phyloP scores from a whole-genome alignment of 495 filamentous ascomycete genomes.

The Hypomontagnella monticulosa region DNA sequence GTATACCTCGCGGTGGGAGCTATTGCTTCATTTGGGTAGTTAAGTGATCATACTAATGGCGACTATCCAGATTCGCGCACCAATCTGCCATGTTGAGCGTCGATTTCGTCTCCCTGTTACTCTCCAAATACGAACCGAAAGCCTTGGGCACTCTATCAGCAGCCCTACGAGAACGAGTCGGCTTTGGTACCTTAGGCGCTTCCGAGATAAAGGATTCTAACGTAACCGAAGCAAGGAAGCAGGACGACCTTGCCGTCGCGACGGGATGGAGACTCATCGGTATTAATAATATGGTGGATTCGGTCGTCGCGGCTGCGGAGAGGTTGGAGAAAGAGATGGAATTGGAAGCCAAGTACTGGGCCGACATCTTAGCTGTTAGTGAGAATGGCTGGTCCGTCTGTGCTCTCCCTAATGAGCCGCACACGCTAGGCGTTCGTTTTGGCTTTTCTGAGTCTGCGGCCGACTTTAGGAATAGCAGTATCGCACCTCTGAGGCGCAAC shows the following conservation, averaged over 20 bases:
- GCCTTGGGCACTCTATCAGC: constrained; percentile 75
- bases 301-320: constrained; percentile 74
- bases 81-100: constrained; percentile 73
- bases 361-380: constrained; percentile 79
- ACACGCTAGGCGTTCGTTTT: constrained; percentile 84
- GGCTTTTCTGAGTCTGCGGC: constrained; percentile 85
- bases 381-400: constrained; percentile 86
- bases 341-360: constrained; percentile 88
- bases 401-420: constrained; percentile 73
- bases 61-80: constrained; percentile 58
- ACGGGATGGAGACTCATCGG: constrained; percentile 84
- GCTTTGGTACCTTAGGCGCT: constrained; percentile 78
- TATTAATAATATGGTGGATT: constrained; percentile 76
- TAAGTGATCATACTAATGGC: constrained; percentile 13
- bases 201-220: constrained; percentile 72
- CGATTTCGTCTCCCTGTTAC: constrained; percentile 84
- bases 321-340: constrained; percentile 78
- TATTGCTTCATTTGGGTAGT: not conserved
- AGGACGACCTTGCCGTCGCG: constrained; percentile 67
- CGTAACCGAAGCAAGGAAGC: constrained; percentile 59
- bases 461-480: constrained; percentile 78
- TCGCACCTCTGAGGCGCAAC: constrained; percentile 77
- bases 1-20: constrained; percentile 24
- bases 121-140: constrained; percentile 78
- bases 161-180: constrained; percentile 71